Conservation (phyloP, 352 stramenopile genomes). For the Phytophthora europaea region DNA sequence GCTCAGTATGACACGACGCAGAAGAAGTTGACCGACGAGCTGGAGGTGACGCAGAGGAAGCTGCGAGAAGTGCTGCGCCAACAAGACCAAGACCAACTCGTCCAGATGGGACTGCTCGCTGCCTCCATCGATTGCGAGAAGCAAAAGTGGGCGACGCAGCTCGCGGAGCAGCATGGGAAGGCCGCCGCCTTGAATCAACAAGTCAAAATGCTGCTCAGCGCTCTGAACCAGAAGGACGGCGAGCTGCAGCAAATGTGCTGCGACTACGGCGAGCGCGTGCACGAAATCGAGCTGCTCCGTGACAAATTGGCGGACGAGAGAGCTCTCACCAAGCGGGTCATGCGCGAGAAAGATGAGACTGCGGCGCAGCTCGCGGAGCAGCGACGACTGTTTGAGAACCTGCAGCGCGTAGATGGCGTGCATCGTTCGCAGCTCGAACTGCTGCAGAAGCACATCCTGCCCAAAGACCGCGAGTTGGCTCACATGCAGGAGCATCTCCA, state of each 20-base stretch:
- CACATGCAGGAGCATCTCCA: slow-evolving; percentile 74
- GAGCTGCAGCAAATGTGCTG: slow-evolving; percentile 49
- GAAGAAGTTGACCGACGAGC: slow-evolving; percentile 35
- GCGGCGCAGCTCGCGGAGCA: slow-evolving; percentile 45
- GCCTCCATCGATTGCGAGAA: slow-evolving; percentile 60
- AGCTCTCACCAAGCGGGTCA: slow-evolving; percentile 32
- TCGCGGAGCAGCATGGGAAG: slow-evolving; percentile 60
- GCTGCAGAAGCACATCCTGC: slow-evolving; percentile 72
- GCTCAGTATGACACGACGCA: slow-evolving; percentile 19
- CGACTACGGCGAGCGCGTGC: slow-evolving; percentile 35
- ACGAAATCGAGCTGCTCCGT: slow-evolving; percentile 46
- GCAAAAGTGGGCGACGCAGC: slow-evolving; percentile 41
- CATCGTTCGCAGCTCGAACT: slow-evolving; percentile 82
- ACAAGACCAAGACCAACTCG: slow-evolving; percentile 73
- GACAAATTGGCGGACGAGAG: slow-evolving; percentile 50
- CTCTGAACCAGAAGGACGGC: slow-evolving; percentile 69
- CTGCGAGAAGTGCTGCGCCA: slow-evolving; percentile 66
- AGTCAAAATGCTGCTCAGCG: slow-evolving; percentile 75
- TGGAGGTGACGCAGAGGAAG: slow-evolving; percentile 49
- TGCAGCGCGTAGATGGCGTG: slow-evolving; percentile 74
- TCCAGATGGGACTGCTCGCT: slow-evolving; percentile 63
- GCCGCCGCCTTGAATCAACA: slow-evolving; percentile 69
- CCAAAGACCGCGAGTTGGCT: slow-evolving; percentile 72
- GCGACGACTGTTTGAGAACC: slow-evolving; percentile 53
- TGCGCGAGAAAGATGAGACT: slow-evolving; percentile 58